phyloP scores from a whole-genome alignment of 306 rosid species.

The Dicorynia guianensis region DNA sequence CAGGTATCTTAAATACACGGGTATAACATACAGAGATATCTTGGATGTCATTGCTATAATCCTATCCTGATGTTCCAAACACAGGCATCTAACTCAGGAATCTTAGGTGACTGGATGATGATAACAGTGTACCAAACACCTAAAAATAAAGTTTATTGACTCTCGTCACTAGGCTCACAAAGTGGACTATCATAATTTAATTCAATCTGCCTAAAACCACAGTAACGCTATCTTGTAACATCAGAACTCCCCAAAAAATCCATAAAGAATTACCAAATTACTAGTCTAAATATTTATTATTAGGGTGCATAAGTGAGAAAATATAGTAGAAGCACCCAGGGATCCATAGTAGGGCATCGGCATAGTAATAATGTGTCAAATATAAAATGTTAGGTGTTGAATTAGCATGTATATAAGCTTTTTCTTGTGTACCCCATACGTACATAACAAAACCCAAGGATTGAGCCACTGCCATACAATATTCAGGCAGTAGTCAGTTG shows the following conservation, averaged over 20 bases:
- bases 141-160: not conserved
- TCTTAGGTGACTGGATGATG: too few species aligned
- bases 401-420: not conserved
- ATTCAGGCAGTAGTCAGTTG: not conserved
- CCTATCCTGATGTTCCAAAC: too few species aligned
- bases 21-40: too few species aligned
- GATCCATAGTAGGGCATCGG: constrained; percentile 9
- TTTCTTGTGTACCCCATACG: not conserved
- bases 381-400: not conserved
- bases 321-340: not conserved
- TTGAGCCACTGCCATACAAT: not conserved
- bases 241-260: not conserved
- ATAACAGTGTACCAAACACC: too few species aligned
- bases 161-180: constrained; percentile 17
- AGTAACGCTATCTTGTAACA: not conserved
- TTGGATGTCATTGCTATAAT: too few species aligned
- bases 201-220: not conserved
- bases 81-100: too few species aligned
- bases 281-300: not conserved
- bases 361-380: not conserved
- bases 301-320: not conserved
- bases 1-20: too few species aligned
- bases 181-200: not conserved
- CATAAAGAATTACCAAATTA: not conserved
- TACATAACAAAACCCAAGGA: constrained; percentile 10